Evolutionary conservation across 768 basidiomycete genomes (phyloP).

Genomic region (Leccinum uliginosum): DNA sequence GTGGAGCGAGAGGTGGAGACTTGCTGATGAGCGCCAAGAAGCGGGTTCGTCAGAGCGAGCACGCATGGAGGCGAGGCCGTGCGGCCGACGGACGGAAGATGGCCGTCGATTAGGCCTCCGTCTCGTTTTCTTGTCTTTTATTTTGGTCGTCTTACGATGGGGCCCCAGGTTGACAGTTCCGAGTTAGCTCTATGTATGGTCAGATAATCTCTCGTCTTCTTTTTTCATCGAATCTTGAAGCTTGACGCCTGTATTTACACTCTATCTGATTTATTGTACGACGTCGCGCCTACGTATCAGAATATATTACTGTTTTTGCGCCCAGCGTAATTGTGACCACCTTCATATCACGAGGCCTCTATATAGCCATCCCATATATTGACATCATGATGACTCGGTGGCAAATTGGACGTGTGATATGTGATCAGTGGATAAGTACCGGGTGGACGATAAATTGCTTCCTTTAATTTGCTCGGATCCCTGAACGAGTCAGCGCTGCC

Average conservation of each 20-base stretch:
- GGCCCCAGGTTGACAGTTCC: constrained; percentile 1
- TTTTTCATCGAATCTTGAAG: background rate
- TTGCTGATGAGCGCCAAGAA: constrained; percentile 66
- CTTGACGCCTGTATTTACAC: background rate
- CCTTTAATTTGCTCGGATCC: background rate
- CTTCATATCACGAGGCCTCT: background rate
- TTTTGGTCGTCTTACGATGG: background rate
- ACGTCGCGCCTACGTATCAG: background rate
- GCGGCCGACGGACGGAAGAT: constrained; percentile 15
- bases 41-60: constrained; percentile 73
- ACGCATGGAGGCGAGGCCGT: constrained; percentile 53
- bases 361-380: background rate
- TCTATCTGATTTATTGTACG: constrained; percentile 7
- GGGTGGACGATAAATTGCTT: background rate
- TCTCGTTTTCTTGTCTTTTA: background rate
- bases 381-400: background rate
- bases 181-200: constrained; percentile 11
- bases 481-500: background rate
- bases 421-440: background rate
- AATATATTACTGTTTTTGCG: background rate
- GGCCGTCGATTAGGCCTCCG: constrained; percentile 9
- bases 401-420: background rate
- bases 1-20: constrained; percentile 30
- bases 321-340: background rate
- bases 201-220: constrained; percentile 5